Conservation (phyloP, 345 rosid species). For the Diplotaxis tenuifolia region DNA sequence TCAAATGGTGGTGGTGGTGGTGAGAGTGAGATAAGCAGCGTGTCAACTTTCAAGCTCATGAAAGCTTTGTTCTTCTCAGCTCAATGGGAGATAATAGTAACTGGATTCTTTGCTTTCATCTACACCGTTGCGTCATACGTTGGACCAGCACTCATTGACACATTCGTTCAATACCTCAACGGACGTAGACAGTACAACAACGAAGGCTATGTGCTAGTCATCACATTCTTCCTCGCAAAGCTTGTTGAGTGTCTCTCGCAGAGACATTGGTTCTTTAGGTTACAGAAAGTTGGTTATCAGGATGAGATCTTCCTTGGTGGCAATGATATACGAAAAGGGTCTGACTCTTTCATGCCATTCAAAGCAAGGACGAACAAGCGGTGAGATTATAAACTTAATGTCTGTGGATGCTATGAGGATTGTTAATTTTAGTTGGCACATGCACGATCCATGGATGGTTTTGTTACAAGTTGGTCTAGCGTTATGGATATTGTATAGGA, state of each 20-base stretch:
- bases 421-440: conserved; percentile 47
- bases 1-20: conserved; percentile 23
- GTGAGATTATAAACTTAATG: conserved; percentile 64
- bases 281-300: conserved; percentile 45
- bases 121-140: conserved; percentile 41
- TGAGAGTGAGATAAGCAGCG: conserved; percentile 20
- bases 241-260: conserved; percentile 50
- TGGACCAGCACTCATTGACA: conserved; percentile 47
- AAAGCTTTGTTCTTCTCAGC: conserved; percentile 38
- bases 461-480: conserved; percentile 56
- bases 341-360: conserved; percentile 61
- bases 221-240: conserved; percentile 49
- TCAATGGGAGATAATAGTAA: conserved; percentile 35
- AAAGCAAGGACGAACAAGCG: conserved; percentile 54
- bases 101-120: conserved; percentile 29
- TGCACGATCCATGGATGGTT: conserved; percentile 59
- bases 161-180: conserved; percentile 53
- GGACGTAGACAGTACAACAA: conserved; percentile 33
- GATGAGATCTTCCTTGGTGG: conserved; percentile 44
- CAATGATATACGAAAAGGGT: conserved; percentile 55
- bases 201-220: conserved; percentile 51
- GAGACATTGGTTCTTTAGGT: conserved; percentile 52
- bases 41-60: conserved; percentile 39
- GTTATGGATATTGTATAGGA: conserved; percentile 46
- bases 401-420: conserved; percentile 59